Evolutionary conservation across 768 basidiomycete species (phyloP).

Genomic region (Leucocoprinus leucothites): DNA sequence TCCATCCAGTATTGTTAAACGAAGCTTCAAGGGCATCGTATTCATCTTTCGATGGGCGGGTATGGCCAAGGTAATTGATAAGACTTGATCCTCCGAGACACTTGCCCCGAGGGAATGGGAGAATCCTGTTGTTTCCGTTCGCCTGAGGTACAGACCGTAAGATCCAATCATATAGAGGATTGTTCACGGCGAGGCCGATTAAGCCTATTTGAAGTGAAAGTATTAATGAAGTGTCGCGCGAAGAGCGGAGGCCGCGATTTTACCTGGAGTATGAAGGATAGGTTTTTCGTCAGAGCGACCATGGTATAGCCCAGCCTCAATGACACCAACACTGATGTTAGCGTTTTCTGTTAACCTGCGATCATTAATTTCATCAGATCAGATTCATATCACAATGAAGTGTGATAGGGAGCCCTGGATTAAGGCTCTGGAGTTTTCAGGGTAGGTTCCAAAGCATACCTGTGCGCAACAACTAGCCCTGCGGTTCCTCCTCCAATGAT

Average conservation of each 20-base stretch:
- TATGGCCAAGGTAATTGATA: conserved; percentile 9
- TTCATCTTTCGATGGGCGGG: conserved; percentile 12
- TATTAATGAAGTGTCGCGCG: background rate
- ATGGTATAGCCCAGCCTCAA: conserved; percentile 27
- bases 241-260: background rate
- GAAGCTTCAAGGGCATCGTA: conserved; percentile 13
- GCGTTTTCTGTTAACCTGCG: conserved; percentile 37
- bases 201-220: background rate
- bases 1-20: conserved; percentile 19
- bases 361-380: background rate
- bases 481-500: conserved; percentile 24
- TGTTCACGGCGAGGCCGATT: conserved; percentile 2
- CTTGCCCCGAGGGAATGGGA: conserved; percentile 23
- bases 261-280: conserved; percentile 19
- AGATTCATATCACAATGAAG: background rate
- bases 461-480: conserved; percentile 19
- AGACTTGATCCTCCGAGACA: conserved; percentile 25
- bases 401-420: no score
- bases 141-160: conserved; percentile 23
- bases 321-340: conserved; percentile 31
- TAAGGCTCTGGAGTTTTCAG: no score
- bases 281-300: background rate
- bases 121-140: conserved; percentile 15
- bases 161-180: conserved; percentile 23
- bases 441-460: no score